Evolutionary conservation across 1,284 basidiomycete species (phyloP), one percentile per base, ranked within the genome.

Genomic region (Rhodofomes roseus): DNA sequence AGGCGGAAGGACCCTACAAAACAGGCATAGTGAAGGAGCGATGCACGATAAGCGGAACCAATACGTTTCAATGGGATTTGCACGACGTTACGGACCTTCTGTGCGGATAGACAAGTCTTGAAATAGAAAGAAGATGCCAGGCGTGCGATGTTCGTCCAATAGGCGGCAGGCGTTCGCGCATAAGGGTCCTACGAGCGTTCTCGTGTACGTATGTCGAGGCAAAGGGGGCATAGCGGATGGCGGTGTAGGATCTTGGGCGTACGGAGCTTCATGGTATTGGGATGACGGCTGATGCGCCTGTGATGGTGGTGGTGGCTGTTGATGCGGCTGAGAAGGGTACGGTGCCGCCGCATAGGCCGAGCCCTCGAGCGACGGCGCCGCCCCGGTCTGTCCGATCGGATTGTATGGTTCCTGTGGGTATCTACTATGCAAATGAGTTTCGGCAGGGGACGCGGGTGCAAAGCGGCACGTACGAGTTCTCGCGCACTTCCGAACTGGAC

Each of bases 91-190:
- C 66, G 69, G 71, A 73, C 90, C 90, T 78, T 95, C 93, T 23
- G 91, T 94, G 61, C 93, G 83, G 58, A 95, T 88, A 43, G 90
- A 93, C 52, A 96, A 74, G 75, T 96, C 93, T 67, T 92, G 90
- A 71, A 93, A 91, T 60, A 94, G 84, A 76, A 94, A 95, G 74
- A 91, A 95, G 62, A 96, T 87, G 3, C 94, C 94, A 39, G 85
- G 80, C 63, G 87, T 86, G 60, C 90, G 87, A 72, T 94, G 84
- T 69, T 93, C 91, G 68, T 95, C 93, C 59, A 87, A 76, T 60
- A 96, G 79, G 50, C 89, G 85, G 70, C 89, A 90, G 27, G 93
- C 93, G 68, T 92, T 92, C 16, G 93, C 86, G 25, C 89, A 90
- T 20, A 95, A 79, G 1, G 92, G 91, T 8, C 94, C 94, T 59